Base-by-base conservation (phyloP, 768 basidiomycete genomes). In the Albatrellus ellisii region DNA sequence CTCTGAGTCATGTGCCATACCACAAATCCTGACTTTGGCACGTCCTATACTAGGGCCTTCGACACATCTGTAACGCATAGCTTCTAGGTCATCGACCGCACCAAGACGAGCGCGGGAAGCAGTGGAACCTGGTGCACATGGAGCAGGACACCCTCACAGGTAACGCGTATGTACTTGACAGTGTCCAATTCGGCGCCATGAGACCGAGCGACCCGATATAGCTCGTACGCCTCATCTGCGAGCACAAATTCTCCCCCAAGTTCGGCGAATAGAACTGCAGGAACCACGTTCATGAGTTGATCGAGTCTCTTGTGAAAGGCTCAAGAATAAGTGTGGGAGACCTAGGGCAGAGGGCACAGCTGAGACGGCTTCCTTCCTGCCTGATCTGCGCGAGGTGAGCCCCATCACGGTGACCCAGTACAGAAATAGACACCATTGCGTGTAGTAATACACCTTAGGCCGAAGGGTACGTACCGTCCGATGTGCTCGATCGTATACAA, bases 1-100 rank as follows among this genome's bases (percentile, higher is more conserved):
- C n/a, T n/a, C n/a, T n/a, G n/a, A n/a, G n/a, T n/a, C n/a, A n/a
- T n/a, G n/a, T n/a, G n/a, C n/a, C n/a, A n/a, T n/a, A n/a, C n/a
- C n/a, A n/a, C n/a, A n/a, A n/a, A n/a, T n/a, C n/a, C n/a, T n/a
- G n/a, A n/a, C n/a, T n/a, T n/a, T n/a, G n/a, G n/a, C n/a, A n/a
- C n/a, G n/a, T n/a, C n/a, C n/a, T n/a, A n/a, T n/a, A n/a, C n/a
- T n/a, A n/a, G n/a, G n/a, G n/a, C n/a, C n/a, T n/a, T n/a, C n/a
- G n/a, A n/a, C n/a, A n/a, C n/a, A n/a, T n/a, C n/a, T n/a, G n/a
- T n/a, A n/a, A n/a, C n/a, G n/a, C n/a, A n/a, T n/a, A 26, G 39
- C 28, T 40, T 40, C 39, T 26, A 40, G 28, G 39, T 26, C 22
- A 26, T 40, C 25, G 39, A 40, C 39, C 39, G 39, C 12, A 40